These are phyloP conservation scores for Ceratocystis variospora DNA, from an alignment of 2,329 filamentous ascomycete species.

Conservation along the genomic window DNA sequence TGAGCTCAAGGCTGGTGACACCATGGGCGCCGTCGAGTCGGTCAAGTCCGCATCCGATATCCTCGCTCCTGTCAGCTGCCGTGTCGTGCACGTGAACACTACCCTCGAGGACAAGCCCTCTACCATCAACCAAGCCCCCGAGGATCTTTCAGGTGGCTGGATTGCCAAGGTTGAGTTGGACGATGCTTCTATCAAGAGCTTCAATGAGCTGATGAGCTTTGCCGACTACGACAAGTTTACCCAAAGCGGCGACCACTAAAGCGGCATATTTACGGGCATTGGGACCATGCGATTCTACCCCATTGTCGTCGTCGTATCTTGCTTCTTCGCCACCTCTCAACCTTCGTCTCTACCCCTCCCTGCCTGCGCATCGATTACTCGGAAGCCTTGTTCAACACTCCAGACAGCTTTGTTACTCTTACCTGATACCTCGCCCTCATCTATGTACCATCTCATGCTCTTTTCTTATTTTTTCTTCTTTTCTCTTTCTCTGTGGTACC, in stretches of 20 bases:
- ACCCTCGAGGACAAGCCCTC: slow-evolving; percentile 71
- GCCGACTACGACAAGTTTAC: slow-evolving; percentile 68
- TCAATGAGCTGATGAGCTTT: slow-evolving; percentile 63
- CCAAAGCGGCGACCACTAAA: slow-evolving; percentile 31
- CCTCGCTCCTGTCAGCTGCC: slow-evolving; percentile 72
- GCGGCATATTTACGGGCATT: too few species aligned
- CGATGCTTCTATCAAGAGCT: slow-evolving; percentile 50
- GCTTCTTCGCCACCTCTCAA: neutral
- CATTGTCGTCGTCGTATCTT: neutral
- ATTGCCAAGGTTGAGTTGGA: slow-evolving; percentile 73
- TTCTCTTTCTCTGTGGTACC: neutral
- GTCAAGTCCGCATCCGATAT: slow-evolving; percentile 99
- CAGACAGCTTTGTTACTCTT: neutral
- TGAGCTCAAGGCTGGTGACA: slow-evolving; percentile 60
- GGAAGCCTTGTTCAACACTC: slow-evolving; percentile 4
- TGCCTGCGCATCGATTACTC: neutral
- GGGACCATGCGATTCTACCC: neutral
- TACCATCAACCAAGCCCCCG: slow-evolving; percentile 78
- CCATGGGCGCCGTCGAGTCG: slow-evolving; percentile 88
- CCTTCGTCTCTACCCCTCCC: neutral
- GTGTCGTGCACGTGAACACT: slow-evolving; percentile 58
- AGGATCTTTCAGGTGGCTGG: slow-evolving; percentile 74
- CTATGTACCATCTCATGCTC: neutral
- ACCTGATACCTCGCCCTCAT: slow-evolving; percentile 11
- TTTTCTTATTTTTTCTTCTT: neutral